Evolutionary conservation across 805 yeast genomes (phyloP).

Genomic region (Yueomyces sp.): DNA sequence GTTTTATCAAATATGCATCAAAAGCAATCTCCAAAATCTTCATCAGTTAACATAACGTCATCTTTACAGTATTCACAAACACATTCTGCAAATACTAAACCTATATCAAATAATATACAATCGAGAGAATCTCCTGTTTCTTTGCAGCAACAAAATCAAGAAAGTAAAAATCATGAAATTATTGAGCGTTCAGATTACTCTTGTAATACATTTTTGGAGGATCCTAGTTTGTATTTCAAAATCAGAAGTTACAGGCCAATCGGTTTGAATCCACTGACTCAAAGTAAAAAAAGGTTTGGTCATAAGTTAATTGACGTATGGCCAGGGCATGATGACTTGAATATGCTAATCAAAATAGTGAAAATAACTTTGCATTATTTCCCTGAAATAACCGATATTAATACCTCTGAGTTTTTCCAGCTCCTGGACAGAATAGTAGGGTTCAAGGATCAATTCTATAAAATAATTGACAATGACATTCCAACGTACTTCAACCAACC

Average conservation of each 20-base stretch:
- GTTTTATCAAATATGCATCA: neutral
- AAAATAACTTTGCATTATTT: slow-evolving; percentile 11
- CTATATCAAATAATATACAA: neutral
- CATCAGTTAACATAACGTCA: no score
- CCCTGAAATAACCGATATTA: slow-evolving; percentile 15
- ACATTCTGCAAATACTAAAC: neutral
- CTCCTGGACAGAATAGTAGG: slow-evolving; percentile 9
- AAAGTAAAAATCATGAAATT: slow-evolving; percentile 9
- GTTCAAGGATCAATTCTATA: slow-evolving; percentile 7
- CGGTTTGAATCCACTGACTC: slow-evolving; percentile 13
- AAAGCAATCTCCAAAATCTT: neutral
- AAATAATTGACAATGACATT: slow-evolving; percentile 2
- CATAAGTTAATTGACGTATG: slow-evolving; percentile 9
- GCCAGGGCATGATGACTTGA: slow-evolving; percentile 15
- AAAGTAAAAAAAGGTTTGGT: slow-evolving; percentile 10
- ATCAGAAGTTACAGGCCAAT: slow-evolving; percentile 15
- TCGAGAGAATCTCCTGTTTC: no score
- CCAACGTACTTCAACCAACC: slow-evolving; percentile 5
- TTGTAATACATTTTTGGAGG: slow-evolving; percentile 7
- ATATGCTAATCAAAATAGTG: slow-evolving; percentile 8
- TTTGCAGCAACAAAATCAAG: neutral
- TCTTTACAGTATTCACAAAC: no score
- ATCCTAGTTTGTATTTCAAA: slow-evolving; percentile 7
- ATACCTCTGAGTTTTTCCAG: slow-evolving; percentile 11
- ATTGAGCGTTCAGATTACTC: slow-evolving; percentile 16